Evolutionary conservation across 2,329 filamentous ascomycete genomes (phyloP).

Genomic region (Colletotrichum plurivorum): DNA sequence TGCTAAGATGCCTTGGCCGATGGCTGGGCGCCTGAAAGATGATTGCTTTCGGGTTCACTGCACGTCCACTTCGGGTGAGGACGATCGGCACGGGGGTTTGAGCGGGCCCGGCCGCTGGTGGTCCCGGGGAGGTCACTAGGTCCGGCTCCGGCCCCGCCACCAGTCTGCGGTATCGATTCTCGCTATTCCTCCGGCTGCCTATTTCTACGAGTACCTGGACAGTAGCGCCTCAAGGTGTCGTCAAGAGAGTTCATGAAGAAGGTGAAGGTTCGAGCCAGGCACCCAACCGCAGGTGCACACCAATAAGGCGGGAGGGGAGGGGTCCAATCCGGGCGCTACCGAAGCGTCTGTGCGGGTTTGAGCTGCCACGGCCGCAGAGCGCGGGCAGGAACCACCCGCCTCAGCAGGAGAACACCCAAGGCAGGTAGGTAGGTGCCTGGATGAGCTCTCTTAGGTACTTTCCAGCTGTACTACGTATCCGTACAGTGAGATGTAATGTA

Average conservation of each 20-base stretch:
- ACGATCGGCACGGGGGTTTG: conserved; percentile 22
- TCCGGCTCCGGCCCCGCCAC: too few relatives aligned
- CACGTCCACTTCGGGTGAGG: too few relatives aligned
- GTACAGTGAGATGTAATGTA: too few relatives aligned
- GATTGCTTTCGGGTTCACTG: conserved; percentile 37
- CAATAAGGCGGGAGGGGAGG: not conserved
- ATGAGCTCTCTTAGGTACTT: too few relatives aligned
- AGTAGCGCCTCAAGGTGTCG: too few relatives aligned
- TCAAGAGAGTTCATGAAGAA: too few relatives aligned
- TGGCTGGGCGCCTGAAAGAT: conserved; percentile 21
- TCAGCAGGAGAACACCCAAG: not conserved
- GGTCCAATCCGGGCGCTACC: not conserved
- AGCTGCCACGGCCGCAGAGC: not conserved
- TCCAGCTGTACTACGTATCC: too few relatives aligned
- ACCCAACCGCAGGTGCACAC: not conserved
- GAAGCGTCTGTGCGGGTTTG: not conserved
- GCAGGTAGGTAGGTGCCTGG: not conserved
- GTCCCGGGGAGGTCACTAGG: too few relatives aligned
- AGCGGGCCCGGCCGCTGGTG: conserved; percentile 26
- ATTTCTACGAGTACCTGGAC: too few relatives aligned
- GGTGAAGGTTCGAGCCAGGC: not conserved
- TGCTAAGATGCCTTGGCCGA: conserved; percentile 42
- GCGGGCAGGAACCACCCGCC: not conserved
- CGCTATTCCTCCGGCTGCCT: too few relatives aligned
- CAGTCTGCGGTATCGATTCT: too few relatives aligned